Percentiles rank a stretch among this genome's conserved stretches.
Evolutionary conservation across 2,329 filamentous ascomycete species (phyloP).

Genomic region (Fusarium longipes): DNA sequence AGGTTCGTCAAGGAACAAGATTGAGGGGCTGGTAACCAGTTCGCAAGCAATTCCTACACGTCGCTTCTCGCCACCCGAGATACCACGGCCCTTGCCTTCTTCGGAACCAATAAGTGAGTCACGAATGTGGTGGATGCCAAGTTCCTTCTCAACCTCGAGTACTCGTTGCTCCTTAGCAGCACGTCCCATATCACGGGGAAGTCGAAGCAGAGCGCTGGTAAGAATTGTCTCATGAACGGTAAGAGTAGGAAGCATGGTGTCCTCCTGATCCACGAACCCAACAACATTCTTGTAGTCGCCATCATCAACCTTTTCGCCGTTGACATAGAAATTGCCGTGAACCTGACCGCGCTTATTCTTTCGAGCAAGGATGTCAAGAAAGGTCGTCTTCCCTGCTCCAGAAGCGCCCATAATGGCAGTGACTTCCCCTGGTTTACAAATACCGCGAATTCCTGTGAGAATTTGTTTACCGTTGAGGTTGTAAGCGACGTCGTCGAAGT

Average conservation of each 20-base stretch:
- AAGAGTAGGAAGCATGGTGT: constrained; percentile 93
- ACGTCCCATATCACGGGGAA: constrained; percentile 92
- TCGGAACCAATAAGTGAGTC: constrained; percentile 97
- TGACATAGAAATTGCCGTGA: constrained; percentile 87
- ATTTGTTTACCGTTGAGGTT: constrained; percentile 89
- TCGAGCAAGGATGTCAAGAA: constrained; percentile 92
- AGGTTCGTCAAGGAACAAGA: constrained; percentile 95
- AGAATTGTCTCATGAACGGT: constrained; percentile 98
- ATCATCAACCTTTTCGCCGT: constrained; percentile 89
- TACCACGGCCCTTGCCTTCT: constrained; percentile 92
- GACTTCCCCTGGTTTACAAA: constrained; percentile 93
- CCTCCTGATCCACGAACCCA: constrained; percentile 98
- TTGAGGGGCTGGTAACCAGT: constrained; percentile 95
- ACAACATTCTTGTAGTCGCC: constrained; percentile 90
- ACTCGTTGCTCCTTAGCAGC: constrained; percentile 91
- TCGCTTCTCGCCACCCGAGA: constrained; percentile 96
- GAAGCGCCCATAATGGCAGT: constrained; percentile 99
- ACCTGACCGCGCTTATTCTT: constrained; percentile 93
- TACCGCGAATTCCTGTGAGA: constrained; percentile 80
- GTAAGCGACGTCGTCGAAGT: constrained; percentile 90
- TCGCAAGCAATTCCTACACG: constrained; percentile 98
- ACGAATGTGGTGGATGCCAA: constrained; percentile 93
- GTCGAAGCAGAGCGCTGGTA: constrained; percentile 88
- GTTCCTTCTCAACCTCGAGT: constrained; percentile 92
- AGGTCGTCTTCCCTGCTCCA: constrained; percentile 96